phyloP scores from a whole-genome alignment of 2,329 filamentous ascomycete species.

The Calonectria crousiana region DNA sequence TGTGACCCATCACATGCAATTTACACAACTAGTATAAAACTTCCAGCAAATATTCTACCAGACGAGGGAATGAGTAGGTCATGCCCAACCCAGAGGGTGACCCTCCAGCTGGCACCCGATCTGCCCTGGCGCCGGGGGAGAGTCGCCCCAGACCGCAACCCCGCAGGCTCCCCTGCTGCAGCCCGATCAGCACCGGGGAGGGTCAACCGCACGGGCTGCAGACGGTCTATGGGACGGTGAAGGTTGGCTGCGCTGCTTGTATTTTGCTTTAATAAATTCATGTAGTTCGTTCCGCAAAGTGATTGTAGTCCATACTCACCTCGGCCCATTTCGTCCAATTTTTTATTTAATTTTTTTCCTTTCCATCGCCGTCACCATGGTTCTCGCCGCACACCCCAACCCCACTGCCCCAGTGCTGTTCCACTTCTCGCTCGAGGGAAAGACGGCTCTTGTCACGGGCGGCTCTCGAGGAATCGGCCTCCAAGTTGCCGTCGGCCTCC shows the following conservation, averaged over 20 bases:
- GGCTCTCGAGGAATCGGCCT: constrained; percentile 66
- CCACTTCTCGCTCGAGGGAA: constrained; percentile 50
- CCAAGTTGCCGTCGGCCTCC: constrained; percentile 33
- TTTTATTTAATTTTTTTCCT: background rate
- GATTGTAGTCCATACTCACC: background rate
- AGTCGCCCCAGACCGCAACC: constrained; percentile 18
- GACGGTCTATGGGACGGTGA: background rate
- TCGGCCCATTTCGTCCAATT: background rate
- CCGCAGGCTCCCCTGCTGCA: background rate
- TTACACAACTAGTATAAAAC: background rate
- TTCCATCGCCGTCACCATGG: constrained; percentile 25
- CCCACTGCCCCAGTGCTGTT: constrained; percentile 36
- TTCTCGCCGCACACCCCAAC: constrained; percentile 35
- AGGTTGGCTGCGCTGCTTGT: background rate
- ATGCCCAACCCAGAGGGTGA: background rate
- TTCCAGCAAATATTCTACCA: background rate
- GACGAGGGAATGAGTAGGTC: background rate
- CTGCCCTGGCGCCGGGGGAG: constrained; percentile 8
- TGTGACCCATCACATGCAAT: background rate
- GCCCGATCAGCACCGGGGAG: constrained; percentile 5
- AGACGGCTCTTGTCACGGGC: constrained; percentile 64
- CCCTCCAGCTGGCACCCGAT: background rate
- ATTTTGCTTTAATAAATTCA: constrained; percentile 16
- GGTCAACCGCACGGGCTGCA: constrained; percentile 10
- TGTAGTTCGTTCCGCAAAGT: background rate